phyloP scores from a whole-genome alignment of 129 eudicot species.

The Helianthus tuberosus region DNA sequence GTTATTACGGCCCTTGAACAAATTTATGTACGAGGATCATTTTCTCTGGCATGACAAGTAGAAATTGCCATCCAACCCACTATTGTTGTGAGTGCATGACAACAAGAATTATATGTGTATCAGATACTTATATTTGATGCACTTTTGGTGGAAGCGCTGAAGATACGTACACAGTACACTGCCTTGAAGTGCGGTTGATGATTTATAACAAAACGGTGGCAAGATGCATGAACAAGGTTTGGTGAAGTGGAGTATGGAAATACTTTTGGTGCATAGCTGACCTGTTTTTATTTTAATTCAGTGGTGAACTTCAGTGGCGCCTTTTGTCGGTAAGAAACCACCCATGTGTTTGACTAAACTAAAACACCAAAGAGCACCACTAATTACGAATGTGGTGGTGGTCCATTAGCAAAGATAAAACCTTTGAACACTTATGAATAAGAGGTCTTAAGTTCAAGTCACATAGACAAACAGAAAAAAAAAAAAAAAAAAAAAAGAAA shows the following conservation, averaged over 20 bases:
- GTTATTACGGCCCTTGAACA: too few species aligned
- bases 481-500: too few species aligned
- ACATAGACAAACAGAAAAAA: too few species aligned
- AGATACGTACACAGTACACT: not conserved
- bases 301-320: not conserved
- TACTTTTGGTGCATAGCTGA: conserved; percentile 7
- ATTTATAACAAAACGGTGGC: not conserved
- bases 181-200: conserved; percentile 7
- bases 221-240: conserved; percentile 12
- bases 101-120: not conserved
- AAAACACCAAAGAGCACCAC: not conserved
- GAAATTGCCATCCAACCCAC: conserved; percentile 5
- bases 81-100: not conserved
- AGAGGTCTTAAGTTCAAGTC: too few species aligned
- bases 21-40: not conserved
- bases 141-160: not conserved
- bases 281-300: not conserved
- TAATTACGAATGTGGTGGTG: too few species aligned
- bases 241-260: not conserved
- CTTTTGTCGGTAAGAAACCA: not conserved
- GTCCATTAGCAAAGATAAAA: too few species aligned
- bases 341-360: not conserved
- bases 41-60: not conserved
- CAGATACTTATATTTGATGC: not conserved
- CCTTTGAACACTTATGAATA: too few species aligned